These are phyloP conservation scores for Mucor indicus DNA, from an alignment of 371 early-diverging fungal genomes.

Conservation along the genomic window DNA sequence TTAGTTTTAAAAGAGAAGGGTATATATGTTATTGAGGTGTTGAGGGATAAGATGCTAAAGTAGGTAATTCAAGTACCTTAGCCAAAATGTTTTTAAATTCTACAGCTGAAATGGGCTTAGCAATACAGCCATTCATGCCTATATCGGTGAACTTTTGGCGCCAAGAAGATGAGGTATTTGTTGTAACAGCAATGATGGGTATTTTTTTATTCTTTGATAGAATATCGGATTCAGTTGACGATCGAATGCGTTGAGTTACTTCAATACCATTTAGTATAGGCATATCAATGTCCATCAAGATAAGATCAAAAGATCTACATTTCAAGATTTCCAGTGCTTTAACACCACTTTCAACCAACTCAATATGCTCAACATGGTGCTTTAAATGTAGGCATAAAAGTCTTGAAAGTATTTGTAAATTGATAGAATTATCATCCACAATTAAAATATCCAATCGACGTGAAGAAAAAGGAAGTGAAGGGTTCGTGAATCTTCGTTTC, in stretches of 20 bases:
- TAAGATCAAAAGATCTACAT: conserved; percentile 46
- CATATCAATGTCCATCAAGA: conserved; percentile 70
- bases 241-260: conserved; percentile 43
- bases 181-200: conserved; percentile 69
- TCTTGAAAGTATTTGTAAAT: conserved; percentile 49
- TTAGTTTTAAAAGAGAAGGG: too few species aligned
- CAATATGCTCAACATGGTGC: conserved; percentile 42
- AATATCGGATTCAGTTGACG: conserved; percentile 33
- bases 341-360: conserved; percentile 38
- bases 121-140: conserved; percentile 49
- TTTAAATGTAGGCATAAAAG: conserved; percentile 50
- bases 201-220: conserved; percentile 45
- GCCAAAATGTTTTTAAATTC: conserved; percentile 30
- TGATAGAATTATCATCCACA: conserved; percentile 61
- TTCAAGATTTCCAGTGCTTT: conserved; percentile 43
- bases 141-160: conserved; percentile 19
- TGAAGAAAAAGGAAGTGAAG: neutral
- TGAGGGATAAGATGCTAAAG: too few species aligned
- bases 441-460: conserved; percentile 27
- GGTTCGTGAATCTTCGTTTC: conserved; percentile 16
- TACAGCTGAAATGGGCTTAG: conserved; percentile 37
- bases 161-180: conserved; percentile 40
- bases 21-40: too few species aligned
- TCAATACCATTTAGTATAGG: conserved; percentile 56
- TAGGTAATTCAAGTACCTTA: conserved; percentile 23